A percentile compares a stretch with the other conserved stretches of the same genome.
phyloP scores from a whole-genome alignment of 768 basidiomycete genomes.

The Dacryopinax primogenitus region DNA sequence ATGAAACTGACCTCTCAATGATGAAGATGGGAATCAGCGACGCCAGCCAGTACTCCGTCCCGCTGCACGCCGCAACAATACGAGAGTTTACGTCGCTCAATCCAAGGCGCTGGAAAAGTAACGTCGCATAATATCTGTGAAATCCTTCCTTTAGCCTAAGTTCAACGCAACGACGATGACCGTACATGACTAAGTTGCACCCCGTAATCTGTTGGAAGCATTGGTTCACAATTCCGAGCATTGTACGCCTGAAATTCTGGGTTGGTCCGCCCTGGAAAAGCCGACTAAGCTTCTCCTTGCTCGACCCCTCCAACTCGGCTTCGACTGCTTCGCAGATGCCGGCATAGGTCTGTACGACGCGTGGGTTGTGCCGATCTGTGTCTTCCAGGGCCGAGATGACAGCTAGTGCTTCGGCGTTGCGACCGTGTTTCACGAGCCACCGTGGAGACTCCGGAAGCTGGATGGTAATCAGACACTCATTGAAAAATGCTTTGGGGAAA shows the following conservation, averaged over 20 bases:
- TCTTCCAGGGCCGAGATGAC: slow-evolving; percentile 52
- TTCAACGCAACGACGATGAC: slow-evolving; percentile 13
- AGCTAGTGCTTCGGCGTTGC: slow-evolving; percentile 43
- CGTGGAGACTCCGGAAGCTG: slow-evolving; percentile 21
- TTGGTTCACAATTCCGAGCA: slow-evolving; percentile 44
- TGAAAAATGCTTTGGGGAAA: too few relatives aligned
- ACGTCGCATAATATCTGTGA: slow-evolving; percentile 30
- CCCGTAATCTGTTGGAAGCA: slow-evolving; percentile 60
- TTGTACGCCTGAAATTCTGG: slow-evolving; percentile 49
- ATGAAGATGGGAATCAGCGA: slow-evolving; percentile 19
- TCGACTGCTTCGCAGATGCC: slow-evolving; percentile 44
- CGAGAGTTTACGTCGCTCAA: slow-evolving; percentile 45
- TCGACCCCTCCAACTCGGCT: slow-evolving; percentile 28
- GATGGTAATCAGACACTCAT: not conserved
- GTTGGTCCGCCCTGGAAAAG: slow-evolving; percentile 42
- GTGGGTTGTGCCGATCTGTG: slow-evolving; percentile 35
- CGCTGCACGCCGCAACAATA: slow-evolving; percentile 29
- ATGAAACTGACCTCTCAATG: not conserved
- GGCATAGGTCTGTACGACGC: slow-evolving; percentile 39
- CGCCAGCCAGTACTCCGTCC: slow-evolving; percentile 23
- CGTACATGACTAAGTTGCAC: slow-evolving; percentile 49
- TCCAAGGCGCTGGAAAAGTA: slow-evolving; percentile 47
- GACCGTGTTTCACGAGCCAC: slow-evolving; percentile 46
- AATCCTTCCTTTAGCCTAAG: slow-evolving; percentile 18
- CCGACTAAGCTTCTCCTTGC: slow-evolving; percentile 36